Evolutionary conservation across 140 eudicot species (phyloP).

Genomic region (Flaveria floridana): DNA sequence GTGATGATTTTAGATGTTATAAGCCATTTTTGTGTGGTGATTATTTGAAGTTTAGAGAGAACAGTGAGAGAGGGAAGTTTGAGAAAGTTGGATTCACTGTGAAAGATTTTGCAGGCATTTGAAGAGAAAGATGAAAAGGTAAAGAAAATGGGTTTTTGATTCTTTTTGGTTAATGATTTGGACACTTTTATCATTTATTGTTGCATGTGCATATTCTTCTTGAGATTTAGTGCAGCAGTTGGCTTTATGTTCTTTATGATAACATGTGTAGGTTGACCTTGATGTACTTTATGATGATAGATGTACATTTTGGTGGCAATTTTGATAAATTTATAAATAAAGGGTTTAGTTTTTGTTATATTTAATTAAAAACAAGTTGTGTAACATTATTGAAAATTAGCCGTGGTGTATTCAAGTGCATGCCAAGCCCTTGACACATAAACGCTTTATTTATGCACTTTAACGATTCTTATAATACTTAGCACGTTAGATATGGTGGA

Average conservation of each 20-base stretch:
- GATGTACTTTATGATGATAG: constrained; percentile 25
- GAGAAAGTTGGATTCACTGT: constrained; percentile 73
- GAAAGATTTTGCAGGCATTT: constrained; percentile 60
- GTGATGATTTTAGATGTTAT: constrained; percentile 45
- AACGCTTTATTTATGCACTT: too few relatives aligned
- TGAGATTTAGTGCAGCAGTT: constrained; percentile 40
- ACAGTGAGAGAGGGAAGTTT: constrained; percentile 57
- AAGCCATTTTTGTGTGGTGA: constrained; percentile 53
- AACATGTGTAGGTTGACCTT: constrained; percentile 42
- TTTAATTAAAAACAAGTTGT: not conserved
- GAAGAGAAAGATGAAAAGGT: constrained; percentile 20
- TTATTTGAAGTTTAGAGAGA: constrained; percentile 55
- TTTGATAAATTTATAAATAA: not conserved
- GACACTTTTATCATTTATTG: constrained; percentile 30
- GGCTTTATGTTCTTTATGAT: constrained; percentile 26
- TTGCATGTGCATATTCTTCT: constrained; percentile 42
- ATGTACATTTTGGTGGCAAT: constrained; percentile 17
- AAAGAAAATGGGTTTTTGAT: not conserved
- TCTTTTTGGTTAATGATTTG: not conserved
- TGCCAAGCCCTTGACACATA: too few relatives aligned
- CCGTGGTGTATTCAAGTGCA: not conserved
- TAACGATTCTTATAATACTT: too few relatives aligned
- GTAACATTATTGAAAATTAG: not conserved
- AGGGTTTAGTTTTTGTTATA: too few relatives aligned
- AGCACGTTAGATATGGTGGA: too few relatives aligned